These are phyloP conservation scores for Pleurotus cornucopiae DNA, from an alignment of 768 basidiomycete genomes.

Conservation along the genomic window DNA sequence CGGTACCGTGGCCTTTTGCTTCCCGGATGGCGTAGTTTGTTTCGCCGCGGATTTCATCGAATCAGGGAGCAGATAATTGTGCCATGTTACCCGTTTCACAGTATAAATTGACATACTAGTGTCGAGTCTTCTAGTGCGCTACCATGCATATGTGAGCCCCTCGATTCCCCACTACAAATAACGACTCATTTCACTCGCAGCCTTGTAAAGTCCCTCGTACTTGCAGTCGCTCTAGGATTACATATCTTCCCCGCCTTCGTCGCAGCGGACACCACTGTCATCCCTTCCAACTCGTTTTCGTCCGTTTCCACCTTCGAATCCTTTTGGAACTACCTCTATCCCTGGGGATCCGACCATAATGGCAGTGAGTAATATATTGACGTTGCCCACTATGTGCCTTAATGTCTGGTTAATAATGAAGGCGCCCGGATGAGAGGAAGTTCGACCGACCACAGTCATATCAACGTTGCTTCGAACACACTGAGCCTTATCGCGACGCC, in stretches of 20 bases:
- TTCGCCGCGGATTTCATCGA: too few relatives aligned
- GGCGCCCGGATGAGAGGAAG: slow-evolving; percentile 40
- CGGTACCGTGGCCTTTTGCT: too few relatives aligned
- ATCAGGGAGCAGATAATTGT: too few relatives aligned
- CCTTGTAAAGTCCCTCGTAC: too few relatives aligned
- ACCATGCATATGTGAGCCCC: too few relatives aligned
- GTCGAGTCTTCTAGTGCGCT: too few relatives aligned
- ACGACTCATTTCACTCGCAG: too few relatives aligned
- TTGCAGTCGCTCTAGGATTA: slow-evolving; percentile 6
- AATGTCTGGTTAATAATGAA: slow-evolving; percentile 9
- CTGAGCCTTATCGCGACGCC: slow-evolving; percentile 39
- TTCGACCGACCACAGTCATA: slow-evolving; percentile 34
- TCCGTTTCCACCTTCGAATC: slow-evolving; percentile 31
- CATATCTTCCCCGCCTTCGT: slow-evolving; percentile 11
- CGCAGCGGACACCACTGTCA: slow-evolving; percentile 30
- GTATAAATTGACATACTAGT: too few relatives aligned
- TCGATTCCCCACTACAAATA: too few relatives aligned
- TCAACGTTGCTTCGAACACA: slow-evolving; percentile 30
- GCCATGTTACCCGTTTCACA: too few relatives aligned
- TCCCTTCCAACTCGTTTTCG: slow-evolving; percentile 36
- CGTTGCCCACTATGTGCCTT: too few relatives aligned
- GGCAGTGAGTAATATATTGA: slow-evolving; percentile 26
- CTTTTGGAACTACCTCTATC: slow-evolving; percentile 40
- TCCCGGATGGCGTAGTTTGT: too few relatives aligned
- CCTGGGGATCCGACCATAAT: slow-evolving; percentile 44